A percentile compares a stretch with the other conserved stretches of the same genome.
Evolutionary conservation across 2,329 filamentous ascomycete species (phyloP).

Genomic region (Scytalidium sp.): DNA sequence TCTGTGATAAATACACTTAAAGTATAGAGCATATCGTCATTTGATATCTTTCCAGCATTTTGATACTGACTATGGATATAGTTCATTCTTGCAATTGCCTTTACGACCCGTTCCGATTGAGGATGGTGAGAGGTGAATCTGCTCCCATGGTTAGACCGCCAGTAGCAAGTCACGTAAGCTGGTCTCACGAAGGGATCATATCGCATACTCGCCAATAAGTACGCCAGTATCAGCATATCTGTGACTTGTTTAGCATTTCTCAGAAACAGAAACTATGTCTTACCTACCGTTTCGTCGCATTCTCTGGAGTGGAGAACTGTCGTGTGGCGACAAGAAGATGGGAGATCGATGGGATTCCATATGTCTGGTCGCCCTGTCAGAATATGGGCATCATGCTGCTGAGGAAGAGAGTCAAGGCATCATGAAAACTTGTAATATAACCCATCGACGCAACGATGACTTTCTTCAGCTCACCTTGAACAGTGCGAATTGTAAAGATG

Average conservation of each 20-base stretch:
- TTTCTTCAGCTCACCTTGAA: slow-evolving; percentile 46
- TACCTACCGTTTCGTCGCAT: slow-evolving; percentile 46
- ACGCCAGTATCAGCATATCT: slow-evolving; percentile 20
- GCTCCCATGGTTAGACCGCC: neutral
- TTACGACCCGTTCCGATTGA: slow-evolving; percentile 33
- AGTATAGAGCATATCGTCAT: slow-evolving; percentile 64
- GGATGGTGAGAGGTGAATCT: slow-evolving; percentile 17
- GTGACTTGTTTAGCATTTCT: neutral
- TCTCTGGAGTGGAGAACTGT: slow-evolving; percentile 43
- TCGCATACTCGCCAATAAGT: slow-evolving; percentile 16
- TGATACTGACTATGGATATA: slow-evolving; percentile 59
- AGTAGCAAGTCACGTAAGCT: too few relatives aligned
- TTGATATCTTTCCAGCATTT: slow-evolving; percentile 54
- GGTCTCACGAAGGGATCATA: neutral
- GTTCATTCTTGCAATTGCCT: slow-evolving; percentile 62
- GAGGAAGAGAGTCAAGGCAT: neutral
- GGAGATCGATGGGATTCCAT: slow-evolving; percentile 54
- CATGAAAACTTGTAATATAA: neutral
- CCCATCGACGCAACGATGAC: neutral
- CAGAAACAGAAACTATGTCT: slow-evolving; percentile 29
- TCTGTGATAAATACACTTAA: slow-evolving; percentile 64
- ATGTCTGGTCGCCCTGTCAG: slow-evolving; percentile 35
- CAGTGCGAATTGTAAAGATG: slow-evolving; percentile 54
- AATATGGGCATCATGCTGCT: neutral
- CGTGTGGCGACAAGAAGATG: slow-evolving; percentile 44